Percentiles rank a stretch among this genome's conserved stretches.
Evolutionary conservation across 805 yeast species (phyloP).

Genomic region (Cyberlindnera maclurae): DNA sequence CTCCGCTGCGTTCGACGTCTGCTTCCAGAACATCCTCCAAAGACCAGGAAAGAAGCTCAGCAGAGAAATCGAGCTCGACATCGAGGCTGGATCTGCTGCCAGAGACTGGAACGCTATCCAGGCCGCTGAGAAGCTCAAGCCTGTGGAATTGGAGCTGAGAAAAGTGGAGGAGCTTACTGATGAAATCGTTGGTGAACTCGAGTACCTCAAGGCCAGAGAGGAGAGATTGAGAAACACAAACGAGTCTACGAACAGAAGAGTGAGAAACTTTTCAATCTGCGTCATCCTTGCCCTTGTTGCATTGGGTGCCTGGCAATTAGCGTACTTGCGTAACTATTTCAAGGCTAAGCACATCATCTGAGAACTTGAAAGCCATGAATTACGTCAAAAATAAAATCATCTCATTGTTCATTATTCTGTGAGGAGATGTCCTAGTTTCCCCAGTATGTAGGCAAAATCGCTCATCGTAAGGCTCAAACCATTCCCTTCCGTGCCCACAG

Average conservation of each 20-base stretch:
- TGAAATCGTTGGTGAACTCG: conserved; percentile 74
- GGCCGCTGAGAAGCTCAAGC: conserved; percentile 87
- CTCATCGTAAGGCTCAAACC: conserved; percentile 30
- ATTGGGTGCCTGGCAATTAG: conserved; percentile 89
- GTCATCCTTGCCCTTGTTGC: conserved; percentile 63
- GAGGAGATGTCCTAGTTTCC: conserved; percentile 34
- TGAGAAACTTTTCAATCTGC: conserved; percentile 73
- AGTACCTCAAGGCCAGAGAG: conserved; percentile 81
- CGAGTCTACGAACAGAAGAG: conserved; percentile 92
- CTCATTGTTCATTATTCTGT: background rate
- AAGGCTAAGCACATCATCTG: conserved; percentile 73
- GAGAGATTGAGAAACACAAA: conserved; percentile 92
- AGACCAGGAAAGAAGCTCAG: conserved; percentile 37
- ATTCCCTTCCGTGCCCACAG: conserved; percentile 33
- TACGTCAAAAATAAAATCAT: background rate
- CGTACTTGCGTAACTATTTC: conserved; percentile 89
- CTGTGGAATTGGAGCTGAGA: conserved; percentile 85
- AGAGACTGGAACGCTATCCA: conserved; percentile 96
- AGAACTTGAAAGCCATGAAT: conserved; percentile 1
- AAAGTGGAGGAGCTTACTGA: conserved; percentile 79
- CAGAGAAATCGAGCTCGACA: conserved; percentile 81
- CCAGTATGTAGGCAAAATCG: conserved; percentile 43
- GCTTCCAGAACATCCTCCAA: conserved; percentile 64
- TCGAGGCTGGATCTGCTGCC: conserved; percentile 94
- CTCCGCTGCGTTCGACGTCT: conserved; percentile 82